Percentiles rank a stretch among this genome's conserved stretches.
Conservation (phyloP, 2,329 filamentous ascomycete genomes). For the Zarea fungicola region DNA sequence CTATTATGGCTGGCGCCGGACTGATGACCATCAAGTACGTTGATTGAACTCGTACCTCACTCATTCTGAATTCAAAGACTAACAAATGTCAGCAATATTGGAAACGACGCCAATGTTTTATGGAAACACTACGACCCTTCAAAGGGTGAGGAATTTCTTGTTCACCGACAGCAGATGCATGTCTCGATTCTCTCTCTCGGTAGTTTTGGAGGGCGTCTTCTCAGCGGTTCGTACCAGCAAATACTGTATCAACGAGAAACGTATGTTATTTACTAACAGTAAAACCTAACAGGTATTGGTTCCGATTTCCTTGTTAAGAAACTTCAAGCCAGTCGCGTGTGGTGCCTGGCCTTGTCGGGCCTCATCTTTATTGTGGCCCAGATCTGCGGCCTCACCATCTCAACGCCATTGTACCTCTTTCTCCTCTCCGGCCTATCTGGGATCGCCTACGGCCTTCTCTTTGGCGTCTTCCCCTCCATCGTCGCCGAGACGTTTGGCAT, state of each 20-base stretch:
- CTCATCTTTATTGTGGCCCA: constrained; percentile 76
- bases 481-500: constrained; percentile 89
- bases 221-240: constrained; percentile 57
- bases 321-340: constrained; percentile 75
- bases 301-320: constrained; percentile 85
- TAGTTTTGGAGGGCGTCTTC: constrained; percentile 77
- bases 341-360: constrained; percentile 80
- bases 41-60: constrained; percentile 29
- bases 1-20: constrained; percentile 84
- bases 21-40: constrained; percentile 99
- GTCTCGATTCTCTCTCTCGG: constrained; percentile 90
- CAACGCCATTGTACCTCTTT: constrained; percentile 70
- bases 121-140: constrained; percentile 81
- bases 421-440: constrained; percentile 80
- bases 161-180: constrained; percentile 79
- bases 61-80: neutral
- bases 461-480: constrained; percentile 88
- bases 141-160: constrained; percentile 67
- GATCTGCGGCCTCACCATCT: constrained; percentile 66
- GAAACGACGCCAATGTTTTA: constrained; percentile 79
- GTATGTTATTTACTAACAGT: constrained; percentile 18
- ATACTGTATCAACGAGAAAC: no score
- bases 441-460: constrained; percentile 86
- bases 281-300: constrained; percentile 59
- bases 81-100: constrained; percentile 68